phyloP scores from a whole-genome alignment of 2,329 filamentous ascomycete genomes.

The Oidium heveae region DNA sequence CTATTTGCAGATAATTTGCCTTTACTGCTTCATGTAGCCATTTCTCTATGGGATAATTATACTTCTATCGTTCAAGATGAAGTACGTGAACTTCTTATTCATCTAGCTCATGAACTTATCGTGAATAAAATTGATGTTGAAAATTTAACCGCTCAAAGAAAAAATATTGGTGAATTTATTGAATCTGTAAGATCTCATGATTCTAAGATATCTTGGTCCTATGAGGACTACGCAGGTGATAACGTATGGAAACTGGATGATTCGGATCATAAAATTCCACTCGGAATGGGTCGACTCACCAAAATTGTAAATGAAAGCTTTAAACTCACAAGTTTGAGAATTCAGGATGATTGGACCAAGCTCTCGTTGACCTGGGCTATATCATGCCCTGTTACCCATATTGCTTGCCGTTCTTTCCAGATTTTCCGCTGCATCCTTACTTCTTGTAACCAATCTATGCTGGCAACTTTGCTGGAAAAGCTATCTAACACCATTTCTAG shows the following conservation, averaged over 20 bases:
- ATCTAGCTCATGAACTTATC: conserved; percentile 87
- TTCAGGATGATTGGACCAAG: conserved; percentile 79
- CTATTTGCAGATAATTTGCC: conserved; percentile 58
- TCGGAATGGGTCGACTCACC: conserved; percentile 68
- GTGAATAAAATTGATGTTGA: conserved; percentile 54
- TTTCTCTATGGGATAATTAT: conserved; percentile 94
- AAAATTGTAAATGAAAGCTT: conserved; percentile 67
- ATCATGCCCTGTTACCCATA: conserved; percentile 78
- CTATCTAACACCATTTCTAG: conserved; percentile 94
- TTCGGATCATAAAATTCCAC: conserved; percentile 55
- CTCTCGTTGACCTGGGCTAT: conserved; percentile 88
- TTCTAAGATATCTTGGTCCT: conserved; percentile 67
- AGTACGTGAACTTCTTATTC: conserved; percentile 89
- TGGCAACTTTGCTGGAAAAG: conserved; percentile 86
- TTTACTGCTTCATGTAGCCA: conserved; percentile 67
- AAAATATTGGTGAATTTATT: conserved; percentile 64
- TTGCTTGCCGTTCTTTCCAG: conserved; percentile 92
- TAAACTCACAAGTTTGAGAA: conserved; percentile 54
- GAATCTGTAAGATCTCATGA: conserved; percentile 72
- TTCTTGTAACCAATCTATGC: conserved; percentile 74
- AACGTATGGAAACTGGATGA: conserved; percentile 41
- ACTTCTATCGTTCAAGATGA: conserved; percentile 88
- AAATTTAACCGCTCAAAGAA: conserved; percentile 33
- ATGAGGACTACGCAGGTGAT: conserved; percentile 54
- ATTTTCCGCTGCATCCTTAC: conserved; percentile 87